Evolutionary conservation across 805 yeast species (phyloP).

Genomic region (Komagataella pseudopastoris): DNA sequence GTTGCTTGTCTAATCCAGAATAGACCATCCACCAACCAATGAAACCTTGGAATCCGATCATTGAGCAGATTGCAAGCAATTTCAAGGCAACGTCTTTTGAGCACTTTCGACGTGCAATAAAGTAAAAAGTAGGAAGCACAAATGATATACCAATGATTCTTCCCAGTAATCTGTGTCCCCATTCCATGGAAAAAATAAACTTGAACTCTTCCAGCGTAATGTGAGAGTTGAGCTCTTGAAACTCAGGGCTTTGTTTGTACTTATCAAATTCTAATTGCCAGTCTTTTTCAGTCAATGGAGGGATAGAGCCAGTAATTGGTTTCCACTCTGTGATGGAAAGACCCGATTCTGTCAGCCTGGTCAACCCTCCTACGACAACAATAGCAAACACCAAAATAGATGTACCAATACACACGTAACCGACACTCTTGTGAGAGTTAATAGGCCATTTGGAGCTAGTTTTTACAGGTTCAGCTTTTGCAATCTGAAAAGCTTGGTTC

Average conservation of each 20-base stretch:
- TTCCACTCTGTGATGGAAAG: constrained; percentile 96
- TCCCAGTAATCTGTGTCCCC: constrained; percentile 92
- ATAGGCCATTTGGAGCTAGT: constrained; percentile 20
- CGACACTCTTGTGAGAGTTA: constrained; percentile 47
- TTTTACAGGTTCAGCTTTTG: constrained; percentile 5
- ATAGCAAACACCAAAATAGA: constrained; percentile 88
- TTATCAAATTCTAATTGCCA: constrained; percentile 81
- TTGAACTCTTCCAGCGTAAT: constrained; percentile 86
- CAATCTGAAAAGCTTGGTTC: not conserved
- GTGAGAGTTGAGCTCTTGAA: constrained; percentile 76
- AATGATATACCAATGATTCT: constrained; percentile 79
- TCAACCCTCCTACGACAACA: constrained; percentile 91
- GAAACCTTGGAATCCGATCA: constrained; percentile 87
- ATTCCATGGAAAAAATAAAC: constrained; percentile 92
- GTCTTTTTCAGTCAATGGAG: constrained; percentile 68
- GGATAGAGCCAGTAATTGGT: constrained; percentile 91
- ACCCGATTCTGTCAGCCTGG: constrained; percentile 92
- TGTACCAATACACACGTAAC: constrained; percentile 80
- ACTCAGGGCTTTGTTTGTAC: constrained; percentile 83
- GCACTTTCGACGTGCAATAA: constrained; percentile 52
- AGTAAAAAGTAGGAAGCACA: constrained; percentile 75
- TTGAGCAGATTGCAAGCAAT: constrained; percentile 55
- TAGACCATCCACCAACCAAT: constrained; percentile 99
- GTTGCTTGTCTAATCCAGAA: constrained; percentile 79
- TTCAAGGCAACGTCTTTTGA: constrained; percentile 54